A percentile compares a stretch with the other conserved stretches of the same genome.
Evolutionary conservation across 208 protist genomes (phyloP).

Genomic region (Herpetomonas tarakana): DNA sequence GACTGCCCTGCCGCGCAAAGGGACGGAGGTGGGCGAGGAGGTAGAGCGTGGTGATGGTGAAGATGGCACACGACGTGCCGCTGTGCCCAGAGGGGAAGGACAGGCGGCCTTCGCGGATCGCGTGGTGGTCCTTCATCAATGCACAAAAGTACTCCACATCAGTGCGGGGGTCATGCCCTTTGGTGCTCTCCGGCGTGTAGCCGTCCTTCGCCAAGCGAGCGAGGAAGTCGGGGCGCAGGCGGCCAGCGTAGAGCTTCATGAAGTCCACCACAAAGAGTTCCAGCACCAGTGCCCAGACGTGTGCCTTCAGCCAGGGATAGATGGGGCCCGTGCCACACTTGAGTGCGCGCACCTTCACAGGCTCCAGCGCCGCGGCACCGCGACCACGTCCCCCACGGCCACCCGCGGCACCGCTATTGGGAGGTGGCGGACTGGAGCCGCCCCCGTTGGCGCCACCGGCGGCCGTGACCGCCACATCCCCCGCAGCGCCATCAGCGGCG

Average conservation of each 20-base stretch:
- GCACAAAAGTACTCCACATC: slow-evolving; percentile 54
- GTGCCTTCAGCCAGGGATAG: slow-evolving; percentile 56
- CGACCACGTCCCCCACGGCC: too few species aligned
- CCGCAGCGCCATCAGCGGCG: slow-evolving; percentile 3
- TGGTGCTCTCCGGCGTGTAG: slow-evolving; percentile 20
- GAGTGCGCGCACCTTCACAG: background rate
- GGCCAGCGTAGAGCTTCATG: slow-evolving; percentile 81
- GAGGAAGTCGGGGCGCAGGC: slow-evolving; percentile 90
- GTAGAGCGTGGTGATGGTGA: slow-evolving; percentile 64
- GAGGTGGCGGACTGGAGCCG: background rate
- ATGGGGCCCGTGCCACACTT: slow-evolving; percentile 19
- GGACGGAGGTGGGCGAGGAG: slow-evolving; percentile 62
- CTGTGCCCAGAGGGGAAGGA: slow-evolving; percentile 93
- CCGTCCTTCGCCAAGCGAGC: slow-evolving; percentile 40
- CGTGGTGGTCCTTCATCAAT: slow-evolving; percentile 27
- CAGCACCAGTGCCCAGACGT: slow-evolving; percentile 40
- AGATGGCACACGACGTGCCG: slow-evolving; percentile 76
- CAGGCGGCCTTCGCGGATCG: slow-evolving; percentile 68
- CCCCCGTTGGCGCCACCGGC: background rate
- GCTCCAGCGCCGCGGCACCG: background rate
- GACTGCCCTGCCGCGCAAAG: slow-evolving; percentile 59
- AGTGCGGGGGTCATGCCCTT: slow-evolving; percentile 23
- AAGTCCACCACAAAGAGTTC: slow-evolving; percentile 36
- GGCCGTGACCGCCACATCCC: background rate
- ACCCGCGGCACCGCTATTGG: background rate